A percentile compares a stretch with the other conserved stretches of the same genome.
phyloP scores from a whole-genome alignment of 768 basidiomycete species.

The Boletus speciosus region DNA sequence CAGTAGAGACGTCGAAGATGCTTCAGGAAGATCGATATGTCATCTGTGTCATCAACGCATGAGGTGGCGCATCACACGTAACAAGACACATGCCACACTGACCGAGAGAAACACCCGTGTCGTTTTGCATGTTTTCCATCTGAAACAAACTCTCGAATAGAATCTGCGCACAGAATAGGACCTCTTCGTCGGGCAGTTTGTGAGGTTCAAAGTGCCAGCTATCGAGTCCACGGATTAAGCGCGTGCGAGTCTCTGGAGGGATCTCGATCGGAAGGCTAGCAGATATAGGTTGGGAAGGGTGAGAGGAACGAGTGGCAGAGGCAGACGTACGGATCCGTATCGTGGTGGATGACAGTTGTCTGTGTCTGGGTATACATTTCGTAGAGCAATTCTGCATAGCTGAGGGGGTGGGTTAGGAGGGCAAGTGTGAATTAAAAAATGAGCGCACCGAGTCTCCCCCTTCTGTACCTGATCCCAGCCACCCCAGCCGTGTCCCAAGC shows the following conservation, averaged over 20 bases:
- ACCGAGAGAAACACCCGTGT: conserved; percentile 57
- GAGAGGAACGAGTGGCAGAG: background rate
- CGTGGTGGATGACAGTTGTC: conserved; percentile 59
- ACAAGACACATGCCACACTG: conserved; percentile 32
- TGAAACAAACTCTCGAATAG: conserved; percentile 84
- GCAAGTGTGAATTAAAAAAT: conserved; percentile 1
- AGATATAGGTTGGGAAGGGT: conserved; percentile 10
- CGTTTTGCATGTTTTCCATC: conserved; percentile 68
- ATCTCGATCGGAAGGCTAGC: conserved; percentile 48
- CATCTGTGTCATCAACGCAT: conserved; percentile 43
- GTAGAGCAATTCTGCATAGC: conserved; percentile 78
- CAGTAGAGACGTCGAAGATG: conserved; percentile 93
- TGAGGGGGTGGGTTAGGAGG: conserved; percentile 27
- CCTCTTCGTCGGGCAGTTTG: conserved; percentile 75
- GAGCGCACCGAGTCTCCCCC: conserved; percentile 48
- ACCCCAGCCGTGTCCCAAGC: conserved; percentile 70
- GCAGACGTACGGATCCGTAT: conserved; percentile 24
- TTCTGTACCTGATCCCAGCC: conserved; percentile 49
- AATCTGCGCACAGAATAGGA: conserved; percentile 75
- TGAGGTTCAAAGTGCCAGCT: conserved; percentile 92
- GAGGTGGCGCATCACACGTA: conserved; percentile 19
- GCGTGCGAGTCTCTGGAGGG: conserved; percentile 47
- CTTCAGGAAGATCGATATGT: conserved; percentile 73
- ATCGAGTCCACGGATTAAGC: conserved; percentile 66
- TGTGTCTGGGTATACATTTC: conserved; percentile 83